These are phyloP conservation scores for Kalmanozyma brasiliensis DNA, from an alignment of 1,284 basidiomycete genomes.

Conservation along the genomic window DNA sequence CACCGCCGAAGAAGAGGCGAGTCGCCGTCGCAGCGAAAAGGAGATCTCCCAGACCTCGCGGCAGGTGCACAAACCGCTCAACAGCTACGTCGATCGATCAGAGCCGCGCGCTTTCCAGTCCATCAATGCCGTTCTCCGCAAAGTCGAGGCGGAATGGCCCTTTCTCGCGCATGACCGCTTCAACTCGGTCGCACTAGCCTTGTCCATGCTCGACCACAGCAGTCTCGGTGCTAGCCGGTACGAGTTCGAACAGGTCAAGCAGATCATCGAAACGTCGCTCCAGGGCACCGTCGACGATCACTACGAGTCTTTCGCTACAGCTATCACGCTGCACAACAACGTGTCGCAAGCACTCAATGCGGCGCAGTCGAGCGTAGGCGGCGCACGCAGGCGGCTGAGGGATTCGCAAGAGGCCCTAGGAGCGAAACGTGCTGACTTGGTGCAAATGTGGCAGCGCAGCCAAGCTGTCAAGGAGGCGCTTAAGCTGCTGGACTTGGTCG, in stretches of 20 bases:
- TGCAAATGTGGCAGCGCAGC: slow-evolving; percentile 66
- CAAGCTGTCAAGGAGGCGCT: slow-evolving; percentile 65
- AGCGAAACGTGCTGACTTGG: slow-evolving; percentile 62
- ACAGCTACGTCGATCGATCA: slow-evolving; percentile 44
- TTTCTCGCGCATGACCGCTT: slow-evolving; percentile 64
- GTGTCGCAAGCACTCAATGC: slow-evolving; percentile 53
- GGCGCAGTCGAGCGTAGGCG: slow-evolving; percentile 58
- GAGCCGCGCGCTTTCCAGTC: slow-evolving; percentile 57
- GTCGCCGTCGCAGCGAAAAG: slow-evolving; percentile 48
- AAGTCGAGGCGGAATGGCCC: slow-evolving; percentile 64
- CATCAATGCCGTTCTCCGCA: slow-evolving; percentile 65
- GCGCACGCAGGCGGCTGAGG: slow-evolving; percentile 51
- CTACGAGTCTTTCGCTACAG: slow-evolving; percentile 67
- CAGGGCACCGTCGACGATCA: slow-evolving; percentile 67
- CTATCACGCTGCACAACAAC: slow-evolving; percentile 65
- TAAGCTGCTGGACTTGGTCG: slow-evolving; percentile 58
- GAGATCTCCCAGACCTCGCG: slow-evolving; percentile 51
- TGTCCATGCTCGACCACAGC: slow-evolving; percentile 63
- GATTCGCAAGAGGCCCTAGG: slow-evolving; percentile 65
- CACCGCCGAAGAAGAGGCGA: slow-evolving; percentile 58
- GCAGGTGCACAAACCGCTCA: slow-evolving; percentile 34
- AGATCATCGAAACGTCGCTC: slow-evolving; percentile 57
- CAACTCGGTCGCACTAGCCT: slow-evolving; percentile 60
- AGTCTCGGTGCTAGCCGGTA: slow-evolving; percentile 53
- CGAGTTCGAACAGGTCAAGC: slow-evolving; percentile 59